Conservation (phyloP, 2,329 filamentous ascomycete genomes). For the Stachybotrys elegans region DNA sequence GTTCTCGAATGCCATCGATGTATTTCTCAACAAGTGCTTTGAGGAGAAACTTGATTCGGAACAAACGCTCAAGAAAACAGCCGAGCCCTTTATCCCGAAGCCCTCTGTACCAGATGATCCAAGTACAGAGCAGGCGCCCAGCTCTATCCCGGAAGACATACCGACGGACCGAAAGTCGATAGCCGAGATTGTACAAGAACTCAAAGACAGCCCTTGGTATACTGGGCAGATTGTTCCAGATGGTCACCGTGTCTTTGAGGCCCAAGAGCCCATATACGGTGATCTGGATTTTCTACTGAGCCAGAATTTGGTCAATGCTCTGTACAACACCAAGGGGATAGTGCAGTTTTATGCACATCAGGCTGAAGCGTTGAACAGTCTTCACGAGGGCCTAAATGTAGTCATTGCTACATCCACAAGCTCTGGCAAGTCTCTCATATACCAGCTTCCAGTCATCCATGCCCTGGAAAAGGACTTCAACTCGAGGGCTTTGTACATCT, state of each 20-base stretch:
- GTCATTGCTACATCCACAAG: slow-evolving; percentile 94
- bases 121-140: slow-evolving; percentile 27
- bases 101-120: slow-evolving; percentile 43
- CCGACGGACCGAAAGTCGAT: slow-evolving; percentile 76
- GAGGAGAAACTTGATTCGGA: slow-evolving; percentile 63
- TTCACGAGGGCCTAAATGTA: slow-evolving; percentile 77
- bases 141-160: slow-evolving; percentile 62
- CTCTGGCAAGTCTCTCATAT: slow-evolving; percentile 97
- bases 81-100: slow-evolving; percentile 57
- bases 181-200: slow-evolving; percentile 77
- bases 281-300: slow-evolving; percentile 82
- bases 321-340: slow-evolving; percentile 89
- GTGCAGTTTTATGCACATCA: slow-evolving; percentile 87
- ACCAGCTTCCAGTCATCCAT: slow-evolving; percentile 87
- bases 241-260: slow-evolving; percentile 85
- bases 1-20: slow-evolving; percentile 71
- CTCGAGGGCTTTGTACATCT: slow-evolving; percentile 92
- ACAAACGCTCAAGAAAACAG: slow-evolving; percentile 53
- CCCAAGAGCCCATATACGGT: slow-evolving; percentile 75
- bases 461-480: slow-evolving; percentile 72
- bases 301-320: slow-evolving; percentile 87
- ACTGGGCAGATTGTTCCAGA: slow-evolving; percentile 88
- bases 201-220: slow-evolving; percentile 83
- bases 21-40: slow-evolving; percentile 70
- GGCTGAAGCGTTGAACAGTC: slow-evolving; percentile 83